A percentile compares a stretch with the other conserved stretches of the same genome.
Conservation (phyloP, 371 early-diverging fungal species). For the Rhizopus delemar region DNA sequence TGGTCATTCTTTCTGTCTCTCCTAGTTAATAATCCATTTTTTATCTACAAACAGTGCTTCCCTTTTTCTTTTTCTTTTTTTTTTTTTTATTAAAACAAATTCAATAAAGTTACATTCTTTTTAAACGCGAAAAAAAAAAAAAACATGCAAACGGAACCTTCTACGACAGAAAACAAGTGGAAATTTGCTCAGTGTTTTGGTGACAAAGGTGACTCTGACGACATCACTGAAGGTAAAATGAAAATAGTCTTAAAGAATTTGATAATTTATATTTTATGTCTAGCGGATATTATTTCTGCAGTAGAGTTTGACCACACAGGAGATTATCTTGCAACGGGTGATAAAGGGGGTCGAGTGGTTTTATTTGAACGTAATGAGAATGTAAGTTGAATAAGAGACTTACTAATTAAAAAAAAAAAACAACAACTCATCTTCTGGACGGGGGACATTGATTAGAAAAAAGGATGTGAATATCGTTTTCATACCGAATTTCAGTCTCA, state of each 20-base stretch:
- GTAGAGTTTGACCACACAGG: slow-evolving; percentile 96
- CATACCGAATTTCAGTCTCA: slow-evolving; percentile 97
- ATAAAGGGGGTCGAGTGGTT: slow-evolving; percentile 94
- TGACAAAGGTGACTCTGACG: slow-evolving; percentile 96
- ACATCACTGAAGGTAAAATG: slow-evolving; percentile 92
- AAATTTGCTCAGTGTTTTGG: slow-evolving; percentile 98
- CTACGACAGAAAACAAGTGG: slow-evolving; percentile 60
- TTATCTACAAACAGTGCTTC: neutral
- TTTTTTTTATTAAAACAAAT: neutral
- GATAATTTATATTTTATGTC: neutral
- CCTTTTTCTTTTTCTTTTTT: slow-evolving; percentile 4
- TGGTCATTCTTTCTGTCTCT: too few relatives aligned
- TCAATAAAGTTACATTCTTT: neutral
- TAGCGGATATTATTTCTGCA: slow-evolving; percentile 96
- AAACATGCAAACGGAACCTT: neutral
- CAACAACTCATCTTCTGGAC: slow-evolving; percentile 12
- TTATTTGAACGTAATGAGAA: slow-evolving; percentile 92
- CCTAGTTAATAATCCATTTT: neutral
- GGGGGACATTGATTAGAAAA: slow-evolving; percentile 63
- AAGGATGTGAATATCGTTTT: slow-evolving; percentile 27
- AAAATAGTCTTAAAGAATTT: neutral
- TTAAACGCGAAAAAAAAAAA: neutral
- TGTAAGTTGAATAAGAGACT: slow-evolving; percentile 55
- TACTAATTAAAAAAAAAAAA: neutral
- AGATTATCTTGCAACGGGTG: slow-evolving; percentile 94